Evolutionary conservation across 83 land plant genomes (phyloP).

Genomic region (Isoetes engelmannii): DNA sequence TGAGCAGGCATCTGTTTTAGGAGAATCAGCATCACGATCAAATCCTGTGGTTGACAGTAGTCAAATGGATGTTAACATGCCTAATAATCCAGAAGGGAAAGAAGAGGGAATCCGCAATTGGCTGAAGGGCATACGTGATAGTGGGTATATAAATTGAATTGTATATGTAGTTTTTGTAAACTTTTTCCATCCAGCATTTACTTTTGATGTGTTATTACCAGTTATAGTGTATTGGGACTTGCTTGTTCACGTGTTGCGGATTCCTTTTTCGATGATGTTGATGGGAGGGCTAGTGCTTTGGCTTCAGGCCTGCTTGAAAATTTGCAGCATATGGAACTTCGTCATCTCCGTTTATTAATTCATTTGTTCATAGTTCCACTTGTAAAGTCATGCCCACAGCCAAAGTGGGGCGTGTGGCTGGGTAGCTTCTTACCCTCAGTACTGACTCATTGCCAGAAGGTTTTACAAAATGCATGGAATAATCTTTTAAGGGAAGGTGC

Average conservation of each 20-base stretch:
- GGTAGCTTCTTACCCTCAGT: constrained; percentile 55
- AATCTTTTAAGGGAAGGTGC: constrained; percentile 67
- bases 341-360: constrained; percentile 77
- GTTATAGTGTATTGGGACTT: constrained; percentile 80
- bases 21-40: constrained; percentile 46
- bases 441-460: constrained; percentile 52
- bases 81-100: constrained; percentile 33
- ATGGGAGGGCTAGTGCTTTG: constrained; percentile 35
- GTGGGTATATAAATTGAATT: constrained; percentile 55
- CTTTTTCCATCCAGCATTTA: neutral
- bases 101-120: constrained; percentile 83
- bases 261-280: constrained; percentile 49
- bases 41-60: constrained; percentile 17
- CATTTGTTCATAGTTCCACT: constrained; percentile 67
- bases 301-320: constrained; percentile 62
- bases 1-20: constrained; percentile 72
- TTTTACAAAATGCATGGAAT: constrained; percentile 66
- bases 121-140: constrained; percentile 88
- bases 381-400: constrained; percentile 63
- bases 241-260: constrained; percentile 65
- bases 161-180: neutral
- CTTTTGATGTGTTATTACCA: constrained; percentile 20
- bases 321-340: constrained; percentile 73
- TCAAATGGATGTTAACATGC: constrained; percentile 32
- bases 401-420: constrained; percentile 71